Evolutionary conservation across 176 grass and related monocot genomes (phyloP), one percentile per base, ranked within the genome.

Genomic region (Typha latifolia): DNA sequence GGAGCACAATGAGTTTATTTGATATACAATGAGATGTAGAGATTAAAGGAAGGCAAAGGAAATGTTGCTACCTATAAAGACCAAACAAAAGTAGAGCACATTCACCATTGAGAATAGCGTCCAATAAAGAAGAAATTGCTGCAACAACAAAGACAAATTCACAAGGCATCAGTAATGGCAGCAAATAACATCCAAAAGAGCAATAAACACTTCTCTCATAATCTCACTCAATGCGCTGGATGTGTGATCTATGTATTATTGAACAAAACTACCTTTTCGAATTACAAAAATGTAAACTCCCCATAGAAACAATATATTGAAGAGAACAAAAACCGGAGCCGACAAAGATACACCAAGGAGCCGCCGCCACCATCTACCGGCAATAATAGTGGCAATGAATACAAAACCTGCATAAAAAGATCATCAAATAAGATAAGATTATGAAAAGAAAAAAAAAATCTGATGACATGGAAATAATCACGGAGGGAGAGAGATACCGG

Each of bases 261-360:
- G 51, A 55, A 55, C 14, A 16, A 18, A 55, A 21, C 8, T 59
- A 97, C 93, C 93, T 84, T 71, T 37, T 71, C 89, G 64, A 69
- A 89, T 92, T 24, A 84, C 62, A 43, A 82, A 82, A 3, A 93
- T 22, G 47, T 93, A 93, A 62, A 99, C 80, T 19, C 81, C 83
- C 94, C 89, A 93, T 68, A 90, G 51, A 75, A 93, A 84, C n/a
- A 99, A 82, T 69, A 99, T 86, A 62, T 90, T 99, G 78, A 99
- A 99, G 47, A 99, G 86, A 64, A 99, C 89, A 76, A 99, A 90
- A 49, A 87, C 81, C 59, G 81, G 94, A 49, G 89, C 85, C 2
- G 83, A 90, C 63, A 76, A 85, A 47, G 52, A 64, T 64, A 93
- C 82, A 21, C 94, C 86, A 56, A 89, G 78, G 59, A 90, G 73